These are phyloP conservation scores for Phytophthora europaea DNA, from an alignment of 352 stramenopile species.

Conservation along the genomic window DNA sequence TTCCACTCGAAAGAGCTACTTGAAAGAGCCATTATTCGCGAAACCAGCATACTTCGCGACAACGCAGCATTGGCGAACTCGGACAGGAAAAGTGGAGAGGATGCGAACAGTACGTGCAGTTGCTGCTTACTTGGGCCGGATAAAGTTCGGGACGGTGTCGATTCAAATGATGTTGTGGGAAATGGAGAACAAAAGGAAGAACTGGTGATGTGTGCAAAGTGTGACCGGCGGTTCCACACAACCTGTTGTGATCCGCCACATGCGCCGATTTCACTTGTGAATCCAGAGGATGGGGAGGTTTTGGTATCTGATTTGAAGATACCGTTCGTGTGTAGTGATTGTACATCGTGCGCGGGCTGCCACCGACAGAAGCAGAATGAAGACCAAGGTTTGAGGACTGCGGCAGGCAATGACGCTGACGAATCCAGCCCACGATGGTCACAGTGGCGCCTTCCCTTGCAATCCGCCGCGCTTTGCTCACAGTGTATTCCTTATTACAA, in stretches of 20 bases:
- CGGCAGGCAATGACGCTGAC: not conserved
- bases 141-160: conserved; percentile 21
- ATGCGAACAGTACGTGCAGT: conserved; percentile 21
- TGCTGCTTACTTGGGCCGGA: conserved; percentile 38
- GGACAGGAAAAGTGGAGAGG: not conserved
- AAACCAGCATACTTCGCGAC: conserved; percentile 26
- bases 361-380: conserved; percentile 11
- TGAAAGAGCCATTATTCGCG: conserved; percentile 47
- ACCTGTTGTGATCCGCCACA: conserved; percentile 86
- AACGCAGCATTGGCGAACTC: not conserved
- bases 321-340: conserved; percentile 80
- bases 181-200: conserved; percentile 35
- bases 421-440: conserved; percentile 49
- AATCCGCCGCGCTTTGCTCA: conserved; percentile 70
- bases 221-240: conserved; percentile 59
- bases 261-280: conserved; percentile 63
- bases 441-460: conserved; percentile 76
- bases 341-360: conserved; percentile 74
- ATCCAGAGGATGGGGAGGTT: conserved; percentile 60
- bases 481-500: conserved; percentile 75
- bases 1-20: conserved; percentile 53
- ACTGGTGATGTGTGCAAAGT: conserved; percentile 70
- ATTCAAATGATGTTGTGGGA: conserved; percentile 12
- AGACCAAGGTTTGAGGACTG: not conserved
- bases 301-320: conserved; percentile 71